These are phyloP conservation scores for Tolypocladium nubicola DNA, from an alignment of 2,329 filamentous ascomycete species.

Conservation along the genomic window DNA sequence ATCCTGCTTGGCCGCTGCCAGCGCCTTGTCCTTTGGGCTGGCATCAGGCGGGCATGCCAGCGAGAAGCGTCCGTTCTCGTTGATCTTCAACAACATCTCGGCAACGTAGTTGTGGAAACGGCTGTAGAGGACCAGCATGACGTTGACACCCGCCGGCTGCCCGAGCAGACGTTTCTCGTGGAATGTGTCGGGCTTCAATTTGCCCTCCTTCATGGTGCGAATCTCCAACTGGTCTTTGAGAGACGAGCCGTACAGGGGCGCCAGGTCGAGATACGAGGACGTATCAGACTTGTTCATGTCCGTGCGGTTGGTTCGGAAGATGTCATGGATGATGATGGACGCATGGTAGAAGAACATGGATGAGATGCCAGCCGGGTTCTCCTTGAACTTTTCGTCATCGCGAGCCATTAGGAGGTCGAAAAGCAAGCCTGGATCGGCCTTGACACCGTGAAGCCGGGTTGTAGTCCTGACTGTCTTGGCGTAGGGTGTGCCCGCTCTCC, in stretches of 20 bases:
- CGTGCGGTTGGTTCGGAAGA: slow-evolving; percentile 35
- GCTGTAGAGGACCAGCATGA: slow-evolving; percentile 57
- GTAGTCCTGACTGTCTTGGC: slow-evolving; percentile 53
- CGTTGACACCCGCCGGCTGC: slow-evolving; percentile 59
- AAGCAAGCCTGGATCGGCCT: slow-evolving; percentile 54
- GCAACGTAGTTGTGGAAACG: slow-evolving; percentile 61
- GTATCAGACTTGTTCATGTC: slow-evolving; percentile 56
- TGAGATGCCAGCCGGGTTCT: slow-evolving; percentile 63
- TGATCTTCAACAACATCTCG: slow-evolving; percentile 52
- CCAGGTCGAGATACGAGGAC: slow-evolving; percentile 65
- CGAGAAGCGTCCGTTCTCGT: slow-evolving; percentile 53
- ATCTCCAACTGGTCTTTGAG: slow-evolving; percentile 51
- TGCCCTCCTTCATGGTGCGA: slow-evolving; percentile 54
- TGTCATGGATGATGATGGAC: slow-evolving; percentile 41
- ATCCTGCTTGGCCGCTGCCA: slow-evolving; percentile 31
- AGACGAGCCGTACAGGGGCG: slow-evolving; percentile 61
- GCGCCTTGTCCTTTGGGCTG: slow-evolving; percentile 16
- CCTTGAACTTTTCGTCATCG: slow-evolving; percentile 34
- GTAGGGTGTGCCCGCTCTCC: slow-evolving; percentile 56
- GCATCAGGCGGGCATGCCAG: slow-evolving; percentile 21
- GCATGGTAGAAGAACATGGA: slow-evolving; percentile 68
- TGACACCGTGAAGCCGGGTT: slow-evolving; percentile 44
- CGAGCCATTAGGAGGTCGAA: slow-evolving; percentile 60
- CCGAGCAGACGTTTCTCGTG: slow-evolving; percentile 53
- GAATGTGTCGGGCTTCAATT: slow-evolving; percentile 61